Evolutionary conservation across 495 filamentous ascomycete genomes (phyloP).

Genomic region (Xylaria flabelliformis): DNA sequence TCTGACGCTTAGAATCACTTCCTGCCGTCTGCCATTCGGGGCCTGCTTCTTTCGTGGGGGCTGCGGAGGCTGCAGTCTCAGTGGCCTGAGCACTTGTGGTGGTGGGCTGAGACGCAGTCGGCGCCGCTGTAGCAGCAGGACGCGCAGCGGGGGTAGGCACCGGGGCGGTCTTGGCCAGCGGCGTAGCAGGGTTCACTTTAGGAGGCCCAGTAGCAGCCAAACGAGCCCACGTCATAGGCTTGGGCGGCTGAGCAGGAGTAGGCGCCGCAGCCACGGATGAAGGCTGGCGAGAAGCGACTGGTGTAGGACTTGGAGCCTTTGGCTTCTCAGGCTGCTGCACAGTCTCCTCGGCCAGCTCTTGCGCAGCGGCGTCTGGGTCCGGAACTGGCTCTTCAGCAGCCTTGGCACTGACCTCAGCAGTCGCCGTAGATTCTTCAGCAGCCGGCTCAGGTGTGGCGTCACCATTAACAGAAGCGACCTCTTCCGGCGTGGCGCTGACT

Average conservation of each 20-base stretch:
- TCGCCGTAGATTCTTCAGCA: slow-evolving; percentile 54
- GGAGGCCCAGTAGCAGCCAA: slow-evolving; percentile 54
- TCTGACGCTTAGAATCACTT: slow-evolving; percentile 80
- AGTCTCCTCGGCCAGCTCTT: slow-evolving; percentile 57
- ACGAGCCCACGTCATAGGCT: slow-evolving; percentile 90
- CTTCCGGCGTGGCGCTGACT: slow-evolving; percentile 41
- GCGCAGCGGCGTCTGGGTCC: slow-evolving; percentile 46
- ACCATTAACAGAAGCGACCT: slow-evolving; percentile 45
- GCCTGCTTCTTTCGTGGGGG: slow-evolving; percentile 53
- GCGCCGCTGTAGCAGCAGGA: slow-evolving; percentile 35
- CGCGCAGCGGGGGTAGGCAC: slow-evolving; percentile 49
- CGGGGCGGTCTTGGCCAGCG: slow-evolving; percentile 51
- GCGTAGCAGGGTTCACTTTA: slow-evolving; percentile 50
- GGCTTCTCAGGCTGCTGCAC: slow-evolving; percentile 62
- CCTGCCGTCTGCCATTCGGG: slow-evolving; percentile 82
- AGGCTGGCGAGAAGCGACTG: slow-evolving; percentile 52
- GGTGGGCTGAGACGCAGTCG: slow-evolving; percentile 39
- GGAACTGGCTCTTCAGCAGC: slow-evolving; percentile 49
- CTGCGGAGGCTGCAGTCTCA: slow-evolving; percentile 31
- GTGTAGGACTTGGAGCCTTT: slow-evolving; percentile 64
- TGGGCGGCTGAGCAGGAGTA: slow-evolving; percentile 49
- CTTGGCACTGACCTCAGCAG: slow-evolving; percentile 55
- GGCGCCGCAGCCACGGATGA: slow-evolving; percentile 45
- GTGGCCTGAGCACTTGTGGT: slow-evolving; percentile 33
- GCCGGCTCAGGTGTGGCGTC: slow-evolving; percentile 45